phyloP scores from a whole-genome alignment of 768 basidiomycete genomes.

The Leucogyrophana mollusca region DNA sequence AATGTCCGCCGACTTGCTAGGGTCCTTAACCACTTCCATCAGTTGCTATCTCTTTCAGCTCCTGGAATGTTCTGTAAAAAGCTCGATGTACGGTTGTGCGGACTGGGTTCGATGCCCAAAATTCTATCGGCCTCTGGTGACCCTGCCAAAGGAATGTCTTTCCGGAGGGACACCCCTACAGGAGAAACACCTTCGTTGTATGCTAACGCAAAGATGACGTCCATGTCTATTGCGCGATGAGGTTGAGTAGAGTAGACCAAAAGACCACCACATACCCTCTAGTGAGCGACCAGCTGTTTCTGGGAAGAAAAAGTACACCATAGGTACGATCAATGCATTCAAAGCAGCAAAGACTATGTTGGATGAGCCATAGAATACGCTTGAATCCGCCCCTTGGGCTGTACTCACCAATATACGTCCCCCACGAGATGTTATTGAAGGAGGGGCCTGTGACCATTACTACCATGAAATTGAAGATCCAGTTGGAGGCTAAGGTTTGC shows the following conservation, averaged over 20 bases:
- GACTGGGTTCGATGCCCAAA: conserved; percentile 20
- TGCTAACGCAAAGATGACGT: conserved; percentile 34
- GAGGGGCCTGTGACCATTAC: not conserved
- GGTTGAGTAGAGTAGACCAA: no score
- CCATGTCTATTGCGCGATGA: conserved; percentile 6
- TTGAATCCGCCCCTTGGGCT: no score
- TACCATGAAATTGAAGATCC: not conserved
- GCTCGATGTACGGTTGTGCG: no score
- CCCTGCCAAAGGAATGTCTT: conserved; percentile 31
- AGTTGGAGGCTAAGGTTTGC: not conserved
- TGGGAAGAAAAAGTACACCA: conserved; percentile 68
- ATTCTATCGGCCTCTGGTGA: conserved; percentile 35
- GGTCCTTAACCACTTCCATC: no score
- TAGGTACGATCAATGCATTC: not conserved
- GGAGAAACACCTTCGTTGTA: conserved; percentile 32
- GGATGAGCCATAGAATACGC: not conserved
- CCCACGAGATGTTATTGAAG: not conserved
- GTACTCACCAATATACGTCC: conserved; percentile 16
- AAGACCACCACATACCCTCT: conserved; percentile 63
- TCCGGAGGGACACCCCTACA: conserved; percentile 30
- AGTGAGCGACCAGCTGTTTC: conserved; percentile 65
- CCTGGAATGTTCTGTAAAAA: not conserved
- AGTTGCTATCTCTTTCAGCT: no score
- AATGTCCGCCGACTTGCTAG: no score
- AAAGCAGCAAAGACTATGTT: no score